phyloP scores from a whole-genome alignment of 208 protist genomes.

The Crithidia thermophila region DNA sequence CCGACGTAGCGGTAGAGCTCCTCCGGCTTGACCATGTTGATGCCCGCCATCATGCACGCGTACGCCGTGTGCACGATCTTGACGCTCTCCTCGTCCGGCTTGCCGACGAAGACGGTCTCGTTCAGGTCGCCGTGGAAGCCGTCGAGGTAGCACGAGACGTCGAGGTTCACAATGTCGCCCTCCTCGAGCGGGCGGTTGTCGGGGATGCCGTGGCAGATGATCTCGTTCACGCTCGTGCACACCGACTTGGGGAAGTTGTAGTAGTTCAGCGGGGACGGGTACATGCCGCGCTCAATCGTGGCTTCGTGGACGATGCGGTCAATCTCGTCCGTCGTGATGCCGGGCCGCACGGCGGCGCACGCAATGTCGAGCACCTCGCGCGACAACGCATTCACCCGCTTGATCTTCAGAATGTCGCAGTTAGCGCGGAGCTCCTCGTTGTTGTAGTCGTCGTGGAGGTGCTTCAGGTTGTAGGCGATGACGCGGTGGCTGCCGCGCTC shows the following conservation, averaged over 20 bases:
- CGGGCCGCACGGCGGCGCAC: conserved; percentile 82
- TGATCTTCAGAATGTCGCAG: conserved; percentile 87
- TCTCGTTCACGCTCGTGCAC: conserved; percentile 96
- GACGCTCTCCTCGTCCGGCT: conserved; percentile 72
- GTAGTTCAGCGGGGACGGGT: conserved; percentile 99
- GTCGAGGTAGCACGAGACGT: conserved; percentile 96
- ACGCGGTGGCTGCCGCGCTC: conserved; percentile 68
- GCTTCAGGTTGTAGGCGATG: conserved; percentile 75
- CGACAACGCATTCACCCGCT: conserved; percentile 85
- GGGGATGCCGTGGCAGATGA: conserved; percentile 97
- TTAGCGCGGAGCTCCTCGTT: conserved; percentile 76
- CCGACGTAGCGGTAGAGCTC: conserved; percentile 87
- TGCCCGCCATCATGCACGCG: conserved; percentile 81
- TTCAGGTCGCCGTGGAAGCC: conserved; percentile 94
- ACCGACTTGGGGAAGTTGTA: conserved; percentile 98
- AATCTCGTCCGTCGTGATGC: conserved; percentile 98
- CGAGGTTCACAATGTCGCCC: conserved; percentile 99
- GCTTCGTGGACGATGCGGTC: conserved; percentile 95
- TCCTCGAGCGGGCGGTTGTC: conserved; percentile 94
- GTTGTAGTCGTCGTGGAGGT: conserved; percentile 74
- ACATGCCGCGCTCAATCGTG: conserved; percentile 92
- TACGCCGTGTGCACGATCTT: conserved; percentile 86
- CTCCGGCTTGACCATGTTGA: conserved; percentile 78
- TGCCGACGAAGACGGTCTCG: conserved; percentile 94
- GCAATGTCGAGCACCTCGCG: conserved; percentile 97